Conservation (phyloP, 2,329 filamentous ascomycete species). For the Incumbomyces lentus region DNA sequence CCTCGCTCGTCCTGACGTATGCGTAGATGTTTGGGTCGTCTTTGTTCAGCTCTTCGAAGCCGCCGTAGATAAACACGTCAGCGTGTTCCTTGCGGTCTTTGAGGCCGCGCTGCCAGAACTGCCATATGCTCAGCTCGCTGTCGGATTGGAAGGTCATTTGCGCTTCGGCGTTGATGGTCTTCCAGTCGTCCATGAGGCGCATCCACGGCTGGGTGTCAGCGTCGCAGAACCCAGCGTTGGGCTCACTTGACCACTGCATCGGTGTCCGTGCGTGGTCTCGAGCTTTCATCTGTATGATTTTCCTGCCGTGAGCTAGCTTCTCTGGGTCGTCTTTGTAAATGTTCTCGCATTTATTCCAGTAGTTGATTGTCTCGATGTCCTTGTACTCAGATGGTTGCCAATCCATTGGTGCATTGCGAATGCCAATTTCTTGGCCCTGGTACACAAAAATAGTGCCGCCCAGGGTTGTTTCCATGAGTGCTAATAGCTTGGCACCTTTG, state of each 20-base stretch:
- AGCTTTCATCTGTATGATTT: slow-evolving; percentile 24
- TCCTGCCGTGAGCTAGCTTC: slow-evolving; percentile 20
- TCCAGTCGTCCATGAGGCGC: slow-evolving; percentile 47
- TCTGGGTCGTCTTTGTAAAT: slow-evolving; percentile 19
- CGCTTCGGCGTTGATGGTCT: slow-evolving; percentile 46
- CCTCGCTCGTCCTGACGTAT: slow-evolving; percentile 10
- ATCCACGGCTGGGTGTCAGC: slow-evolving; percentile 43
- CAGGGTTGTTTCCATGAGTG: slow-evolving; percentile 32
- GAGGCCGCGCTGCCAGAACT: slow-evolving; percentile 21
- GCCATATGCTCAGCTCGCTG: slow-evolving; percentile 17
- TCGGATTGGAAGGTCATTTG: slow-evolving; percentile 34
- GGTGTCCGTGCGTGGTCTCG: slow-evolving; percentile 25
- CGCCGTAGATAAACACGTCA: slow-evolving; percentile 21
- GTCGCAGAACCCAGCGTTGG: slow-evolving; percentile 20
- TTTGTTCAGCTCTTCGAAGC: slow-evolving; percentile 15
- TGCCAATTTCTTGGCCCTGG: slow-evolving; percentile 59
- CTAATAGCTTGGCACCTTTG: slow-evolving; percentile 38
- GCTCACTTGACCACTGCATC: slow-evolving; percentile 18
- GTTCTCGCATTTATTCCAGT: slow-evolving; percentile 37
- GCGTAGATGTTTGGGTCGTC: slow-evolving; percentile 4
- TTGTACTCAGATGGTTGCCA: slow-evolving; percentile 57
- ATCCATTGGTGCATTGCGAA: slow-evolving; percentile 51
- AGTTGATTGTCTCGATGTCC: slow-evolving; percentile 53
- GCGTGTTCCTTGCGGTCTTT: slow-evolving; percentile 17
- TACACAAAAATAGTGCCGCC: slow-evolving; percentile 58